A percentile compares a stretch with the other conserved stretches of the same genome.
phyloP scores from a whole-genome alignment of 2,329 filamentous ascomycete genomes.

The Cryphonectria naterciae region DNA sequence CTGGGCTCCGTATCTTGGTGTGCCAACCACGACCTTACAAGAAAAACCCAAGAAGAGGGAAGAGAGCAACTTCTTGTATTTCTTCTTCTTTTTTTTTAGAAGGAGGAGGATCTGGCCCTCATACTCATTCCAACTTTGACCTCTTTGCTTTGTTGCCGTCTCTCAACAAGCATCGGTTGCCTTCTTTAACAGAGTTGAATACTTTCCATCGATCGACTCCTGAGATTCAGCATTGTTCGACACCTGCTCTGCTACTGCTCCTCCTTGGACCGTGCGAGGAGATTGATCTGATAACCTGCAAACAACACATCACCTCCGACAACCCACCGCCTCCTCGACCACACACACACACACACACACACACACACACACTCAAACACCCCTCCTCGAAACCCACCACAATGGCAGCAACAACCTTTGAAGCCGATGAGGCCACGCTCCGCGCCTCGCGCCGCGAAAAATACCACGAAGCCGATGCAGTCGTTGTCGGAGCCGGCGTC shows the following conservation, averaged over 20 bases:
- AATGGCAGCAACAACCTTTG: constrained; percentile 39
- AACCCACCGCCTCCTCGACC: neutral
- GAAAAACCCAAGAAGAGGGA: neutral
- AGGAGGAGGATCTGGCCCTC: neutral
- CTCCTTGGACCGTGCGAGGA: neutral
- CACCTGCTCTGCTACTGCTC: neutral
- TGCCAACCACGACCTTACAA: neutral
- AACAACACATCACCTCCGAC: neutral
- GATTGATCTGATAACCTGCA: neutral
- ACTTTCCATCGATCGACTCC: neutral
- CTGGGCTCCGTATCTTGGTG: neutral
- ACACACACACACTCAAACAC: too few relatives aligned
- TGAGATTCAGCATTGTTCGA: neutral
- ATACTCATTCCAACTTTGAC: too few relatives aligned
- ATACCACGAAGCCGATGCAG: constrained; percentile 75
- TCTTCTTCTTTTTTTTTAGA: neutral
- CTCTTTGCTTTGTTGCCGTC: neutral
- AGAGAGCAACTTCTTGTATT: neutral
- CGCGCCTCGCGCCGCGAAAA: constrained; percentile 53
- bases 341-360: neutral
- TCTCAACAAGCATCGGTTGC: neutral
- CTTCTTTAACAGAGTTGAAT: neutral
- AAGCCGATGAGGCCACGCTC: constrained; percentile 39
- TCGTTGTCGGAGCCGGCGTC: constrained; percentile 90
- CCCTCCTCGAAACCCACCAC: neutral